Evolutionary conservation across 2,329 filamentous ascomycete genomes (phyloP).

Genomic region (Xylariaceae sp.): DNA sequence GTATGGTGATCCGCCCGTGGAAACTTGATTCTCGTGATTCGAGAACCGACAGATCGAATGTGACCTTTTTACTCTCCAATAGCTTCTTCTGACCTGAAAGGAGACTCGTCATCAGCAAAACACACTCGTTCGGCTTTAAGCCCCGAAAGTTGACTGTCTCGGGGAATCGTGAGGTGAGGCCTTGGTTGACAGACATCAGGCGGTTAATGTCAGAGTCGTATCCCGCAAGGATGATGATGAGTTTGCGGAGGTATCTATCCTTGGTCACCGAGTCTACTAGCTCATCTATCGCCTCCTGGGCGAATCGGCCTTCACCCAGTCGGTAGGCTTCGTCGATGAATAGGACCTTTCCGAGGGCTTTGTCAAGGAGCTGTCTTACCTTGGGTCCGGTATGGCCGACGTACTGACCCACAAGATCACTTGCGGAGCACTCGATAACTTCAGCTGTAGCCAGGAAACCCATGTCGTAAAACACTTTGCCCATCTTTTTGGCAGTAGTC

Average conservation of each 20-base stretch:
- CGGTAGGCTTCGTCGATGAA: slow-evolving; percentile 63
- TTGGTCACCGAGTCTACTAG: slow-evolving; percentile 61
- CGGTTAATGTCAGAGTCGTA: slow-evolving; percentile 71
- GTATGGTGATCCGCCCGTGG: no score
- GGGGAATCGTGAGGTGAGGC: slow-evolving; percentile 69
- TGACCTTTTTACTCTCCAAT: no score
- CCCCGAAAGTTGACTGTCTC: slow-evolving; percentile 44
- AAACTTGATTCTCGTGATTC: no score
- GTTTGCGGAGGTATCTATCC: slow-evolving; percentile 60
- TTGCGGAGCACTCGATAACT: slow-evolving; percentile 70
- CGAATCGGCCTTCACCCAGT: slow-evolving; percentile 62
- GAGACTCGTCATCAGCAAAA: background rate
- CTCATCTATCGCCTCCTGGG: slow-evolving; percentile 61
- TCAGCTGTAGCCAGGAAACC: slow-evolving; percentile 70
- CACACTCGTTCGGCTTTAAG: slow-evolving; percentile 10
- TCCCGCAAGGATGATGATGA: slow-evolving; percentile 73
- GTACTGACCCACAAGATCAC: slow-evolving; percentile 72
- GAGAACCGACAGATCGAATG: no score
- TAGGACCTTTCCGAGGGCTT: slow-evolving; percentile 17
- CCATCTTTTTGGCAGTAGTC: slow-evolving; percentile 73
- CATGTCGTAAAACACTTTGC: slow-evolving; percentile 77
- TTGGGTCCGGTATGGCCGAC: slow-evolving; percentile 53
- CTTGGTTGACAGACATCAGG: slow-evolving; percentile 66
- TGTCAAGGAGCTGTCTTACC: slow-evolving; percentile 17
- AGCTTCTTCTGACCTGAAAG: background rate